Evolutionary conservation across 192 early-diverging fungal species (phyloP), one percentile per base, ranked within the genome.

Genomic region (Coemansia sp.): DNA sequence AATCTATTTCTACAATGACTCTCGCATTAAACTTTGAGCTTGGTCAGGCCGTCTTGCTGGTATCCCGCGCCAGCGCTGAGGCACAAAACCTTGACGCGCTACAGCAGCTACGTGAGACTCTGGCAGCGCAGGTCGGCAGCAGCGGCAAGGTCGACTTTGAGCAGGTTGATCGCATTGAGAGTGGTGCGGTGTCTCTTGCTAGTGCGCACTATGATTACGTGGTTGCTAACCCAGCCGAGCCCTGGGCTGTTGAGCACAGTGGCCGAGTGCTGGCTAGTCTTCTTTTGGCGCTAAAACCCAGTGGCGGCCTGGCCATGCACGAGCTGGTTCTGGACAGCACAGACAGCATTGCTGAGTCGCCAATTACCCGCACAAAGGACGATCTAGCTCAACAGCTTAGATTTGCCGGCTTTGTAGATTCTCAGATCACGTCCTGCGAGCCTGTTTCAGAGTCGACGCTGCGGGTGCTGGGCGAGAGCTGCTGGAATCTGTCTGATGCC

Each of bases 371-470:
- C 47, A 86, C 87, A 11, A 61, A 79, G 25, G 60, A 69, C 8
- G 84, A 85, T 42, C 74, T 97, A 7, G 65, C 85, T 3, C 87
- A 89, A 5, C 86, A 84, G 56, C 74, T 95, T 42, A 88, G 87
- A 67, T 85, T 96, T 65, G 86, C 91, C 49, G 96, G 96, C 9
- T 95, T 95, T 70, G 84, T 95, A 21, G 88, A 92, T 60, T 63
- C 84, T 8, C 62, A 73, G 23, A 60, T 87, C 21, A 71, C 62
- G 6, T 31, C 52, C 6, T 46, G 66, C 12, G 58, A 64, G 9
- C 53, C 74, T 28, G 81, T 89, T 0, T 59, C 83, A 0, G 82
- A 83, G 6, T 63, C 73, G 24, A 70, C 67, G 56, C 71, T 89
- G 6, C 51, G 53, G 11, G 64, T 51, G 48, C 75, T 84, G 24